A percentile compares a stretch with the other conserved stretches of the same genome.
Conservation (phyloP, 352 stramenopile genomes). For the Phytophthora megakarya region DNA sequence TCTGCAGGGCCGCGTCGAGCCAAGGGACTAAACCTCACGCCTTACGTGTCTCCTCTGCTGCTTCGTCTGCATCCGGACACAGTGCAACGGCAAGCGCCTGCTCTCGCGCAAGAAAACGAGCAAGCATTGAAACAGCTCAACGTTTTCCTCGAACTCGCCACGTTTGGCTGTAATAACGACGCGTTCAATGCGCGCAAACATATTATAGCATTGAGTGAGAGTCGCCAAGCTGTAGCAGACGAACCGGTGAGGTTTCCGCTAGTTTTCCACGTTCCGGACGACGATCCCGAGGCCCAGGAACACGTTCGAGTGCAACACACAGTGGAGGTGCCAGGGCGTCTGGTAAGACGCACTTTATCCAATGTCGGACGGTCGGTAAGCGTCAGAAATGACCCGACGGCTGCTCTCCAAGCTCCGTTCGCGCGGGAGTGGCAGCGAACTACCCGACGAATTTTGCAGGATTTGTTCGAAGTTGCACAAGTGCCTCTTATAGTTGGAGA, state of each 20-base stretch:
- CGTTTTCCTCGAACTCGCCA: conserved; percentile 69
- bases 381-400: conserved; percentile 28
- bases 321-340: conserved; percentile 51
- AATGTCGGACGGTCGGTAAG: conserved; percentile 35
- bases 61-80: conserved; percentile 73
- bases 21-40: conserved; percentile 63
- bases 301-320: conserved; percentile 43
- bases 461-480: conserved; percentile 62
- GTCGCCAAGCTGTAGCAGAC: conserved; percentile 8
- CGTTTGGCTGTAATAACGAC: conserved; percentile 74
- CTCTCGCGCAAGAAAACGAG: conserved; percentile 62
- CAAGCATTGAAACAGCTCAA: conserved; percentile 82
- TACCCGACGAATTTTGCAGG: conserved; percentile 61
- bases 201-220: conserved; percentile 40
- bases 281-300: conserved; percentile 16
- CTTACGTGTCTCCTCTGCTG: conserved; percentile 69
- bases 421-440: conserved; percentile 70
- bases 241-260: conserved; percentile 57
- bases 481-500: conserved; percentile 45
- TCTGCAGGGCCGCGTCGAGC: not conserved
- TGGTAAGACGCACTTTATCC: conserved; percentile 62
- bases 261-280: conserved; percentile 53
- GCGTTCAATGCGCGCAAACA: conserved; percentile 58
- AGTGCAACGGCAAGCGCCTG: conserved; percentile 51
- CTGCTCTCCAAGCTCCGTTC: conserved; percentile 53